phyloP scores from a whole-genome alignment of 2,329 filamentous ascomycete genomes.

The Whalleya microplaca region DNA sequence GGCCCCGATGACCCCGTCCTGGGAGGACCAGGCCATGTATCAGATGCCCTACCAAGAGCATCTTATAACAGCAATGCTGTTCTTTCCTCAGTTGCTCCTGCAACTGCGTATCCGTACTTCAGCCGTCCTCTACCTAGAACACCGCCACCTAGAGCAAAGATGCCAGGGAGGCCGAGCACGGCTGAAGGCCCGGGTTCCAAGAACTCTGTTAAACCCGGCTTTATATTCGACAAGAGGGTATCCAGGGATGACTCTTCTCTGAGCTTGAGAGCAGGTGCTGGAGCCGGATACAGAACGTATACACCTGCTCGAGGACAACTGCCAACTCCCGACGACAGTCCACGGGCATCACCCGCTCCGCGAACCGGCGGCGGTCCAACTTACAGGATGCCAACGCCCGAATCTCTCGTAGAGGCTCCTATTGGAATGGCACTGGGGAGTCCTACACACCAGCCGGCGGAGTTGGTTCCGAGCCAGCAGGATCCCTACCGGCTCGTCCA shows the following conservation, averaged over 20 bases:
- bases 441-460: conserved; percentile 52
- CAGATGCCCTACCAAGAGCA: conserved; percentile 34
- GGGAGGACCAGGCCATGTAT: conserved; percentile 34
- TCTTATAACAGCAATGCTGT: conserved; percentile 33
- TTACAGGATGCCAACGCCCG: conserved; percentile 47
- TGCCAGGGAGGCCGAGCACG: conserved; percentile 46
- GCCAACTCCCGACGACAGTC: conserved; percentile 49
- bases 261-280: conserved; percentile 35
- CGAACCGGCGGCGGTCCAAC: conserved; percentile 37
- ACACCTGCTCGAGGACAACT: conserved; percentile 46
- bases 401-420: conserved; percentile 46
- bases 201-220: conserved; percentile 32
- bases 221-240: conserved; percentile 46
- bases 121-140: conserved; percentile 31
- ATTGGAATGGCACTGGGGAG: conserved; percentile 80
- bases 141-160: conserved; percentile 29
- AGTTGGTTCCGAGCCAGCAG: conserved; percentile 28
- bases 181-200: conserved; percentile 42
- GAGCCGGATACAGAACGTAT: conserved; percentile 43
- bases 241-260: conserved; percentile 50
- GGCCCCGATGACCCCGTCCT: conserved; percentile 33
- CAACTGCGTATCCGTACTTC: conserved; percentile 28
- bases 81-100: conserved; percentile 21
- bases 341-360: conserved; percentile 36
- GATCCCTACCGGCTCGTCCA: conserved; percentile 17